These are phyloP conservation scores for Coccomyxa subellipsoidea DNA, from an alignment of 163 green algal species.

Conservation along the genomic window DNA sequence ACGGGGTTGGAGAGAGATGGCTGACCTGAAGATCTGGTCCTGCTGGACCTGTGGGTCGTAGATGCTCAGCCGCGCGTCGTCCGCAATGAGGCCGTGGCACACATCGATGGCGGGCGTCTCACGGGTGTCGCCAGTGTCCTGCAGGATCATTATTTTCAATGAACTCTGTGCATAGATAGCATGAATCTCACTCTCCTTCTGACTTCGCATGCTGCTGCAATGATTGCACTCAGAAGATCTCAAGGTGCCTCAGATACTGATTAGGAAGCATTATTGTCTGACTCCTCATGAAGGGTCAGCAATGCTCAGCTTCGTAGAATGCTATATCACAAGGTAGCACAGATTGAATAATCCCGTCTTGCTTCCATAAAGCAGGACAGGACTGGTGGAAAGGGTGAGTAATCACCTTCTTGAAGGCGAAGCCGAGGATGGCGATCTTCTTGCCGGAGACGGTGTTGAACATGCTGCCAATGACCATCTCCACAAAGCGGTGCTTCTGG, in stretches of 20 bases:
- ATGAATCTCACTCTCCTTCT: no score
- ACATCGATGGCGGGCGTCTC: constrained; percentile 99
- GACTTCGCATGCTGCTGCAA: no score
- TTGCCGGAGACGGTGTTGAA: constrained; percentile 99
- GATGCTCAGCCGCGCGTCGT: constrained; percentile 70
- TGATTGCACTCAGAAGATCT: no score
- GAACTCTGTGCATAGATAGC: background rate
- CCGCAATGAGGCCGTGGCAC: constrained; percentile 77
- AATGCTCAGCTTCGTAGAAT: no score
- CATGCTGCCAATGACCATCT: constrained; percentile 92
- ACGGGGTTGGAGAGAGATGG: no score
- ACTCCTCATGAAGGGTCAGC: no score
- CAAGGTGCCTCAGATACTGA: no score
- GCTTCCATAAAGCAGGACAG: no score
- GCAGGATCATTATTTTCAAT: constrained; percentile 32
- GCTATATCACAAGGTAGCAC: no score
- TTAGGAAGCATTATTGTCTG: no score
- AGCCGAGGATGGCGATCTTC: constrained; percentile 93
- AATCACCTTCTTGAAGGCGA: constrained; percentile 95
- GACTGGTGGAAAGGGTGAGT: background rate
- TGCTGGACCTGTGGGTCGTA: constrained; percentile 91
- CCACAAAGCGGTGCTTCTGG: constrained; percentile 98
- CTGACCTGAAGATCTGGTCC: constrained; percentile 75
- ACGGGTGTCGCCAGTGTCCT: constrained; percentile 92
- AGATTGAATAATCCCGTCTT: no score